Base-by-base conservation (phyloP, 805 yeast genomes). In the Candida pini region DNA sequence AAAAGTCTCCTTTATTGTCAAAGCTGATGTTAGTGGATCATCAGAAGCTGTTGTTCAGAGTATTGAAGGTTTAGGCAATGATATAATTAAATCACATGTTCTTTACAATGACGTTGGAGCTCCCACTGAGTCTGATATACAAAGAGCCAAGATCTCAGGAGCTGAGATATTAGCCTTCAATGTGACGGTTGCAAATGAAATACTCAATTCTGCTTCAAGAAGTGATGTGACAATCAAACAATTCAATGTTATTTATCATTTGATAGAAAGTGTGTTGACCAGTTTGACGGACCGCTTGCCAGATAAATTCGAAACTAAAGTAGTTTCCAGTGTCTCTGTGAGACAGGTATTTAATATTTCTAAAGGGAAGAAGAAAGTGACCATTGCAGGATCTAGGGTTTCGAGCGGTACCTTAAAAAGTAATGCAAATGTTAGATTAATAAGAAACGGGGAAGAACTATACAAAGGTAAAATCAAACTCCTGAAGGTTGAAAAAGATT, bases 1-100 rank as follows among this genome's bases (percentile, higher is more conserved):
- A 10, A 62, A 60, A 9, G 60, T 76, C 4, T 75, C 76, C 20
- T 87, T 80, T 44, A 78, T 92, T 18, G 66, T 92, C 23, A 87
- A 85, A 53, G 84, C 96, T 0, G 98, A 92, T 60, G 97, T 90
- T 1, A 79, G 81, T 46, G 98, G 98, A 0, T 89, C 97, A 1
- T 83, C 85, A 0, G 98, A 92, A 54, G 98, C 98, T 2, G 83
- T 92, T 22, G 71, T 66, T 25, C 96, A 89, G 55, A 78, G 90
- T 47, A 76, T 92, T 31, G 68, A 70, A 39, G 78, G 79, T 9
- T 61, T 92, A n/a, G 97, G 97, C 6, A 89, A 90, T 55, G 84
- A 82, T 2, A 94, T 85, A 51, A 90, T 90, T 6, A 65, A 68
- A 40, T 74, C 88, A 4, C 59, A 67, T n/a, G 77, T 90, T 2